These are phyloP conservation scores for Claviceps sp. DNA, from an alignment of 2,329 filamentous ascomycete species.

Conservation along the genomic window DNA sequence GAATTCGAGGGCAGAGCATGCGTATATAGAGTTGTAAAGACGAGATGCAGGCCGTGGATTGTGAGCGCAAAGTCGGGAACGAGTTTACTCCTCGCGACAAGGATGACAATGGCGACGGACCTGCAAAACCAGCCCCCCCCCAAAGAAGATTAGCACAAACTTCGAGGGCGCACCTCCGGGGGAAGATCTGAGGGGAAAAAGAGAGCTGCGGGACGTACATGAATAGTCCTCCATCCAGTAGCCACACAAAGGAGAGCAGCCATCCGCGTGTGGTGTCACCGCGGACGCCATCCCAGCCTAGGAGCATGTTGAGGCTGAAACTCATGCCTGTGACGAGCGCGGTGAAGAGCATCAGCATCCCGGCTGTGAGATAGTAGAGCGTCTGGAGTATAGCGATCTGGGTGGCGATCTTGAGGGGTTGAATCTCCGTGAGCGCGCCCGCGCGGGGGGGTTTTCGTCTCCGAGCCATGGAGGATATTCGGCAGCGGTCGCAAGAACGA, in stretches of 20 bases:
- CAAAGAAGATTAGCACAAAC: not conserved
- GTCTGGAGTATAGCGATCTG: constrained; percentile 46
- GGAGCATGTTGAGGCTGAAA: constrained; percentile 40
- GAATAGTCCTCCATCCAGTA: constrained; percentile 40
- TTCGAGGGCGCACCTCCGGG: too few species aligned
- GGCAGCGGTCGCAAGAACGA: not conserved
- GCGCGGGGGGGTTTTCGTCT: constrained; percentile 44
- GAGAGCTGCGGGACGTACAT: constrained; percentile 24
- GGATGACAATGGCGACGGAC: constrained; percentile 66
- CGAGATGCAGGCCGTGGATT: constrained; percentile 68
- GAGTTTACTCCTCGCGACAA: constrained; percentile 82
- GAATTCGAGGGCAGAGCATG: constrained; percentile 60
- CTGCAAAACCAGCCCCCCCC: constrained; percentile 29
- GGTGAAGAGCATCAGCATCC: constrained; percentile 44
- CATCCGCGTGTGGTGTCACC: constrained; percentile 51
- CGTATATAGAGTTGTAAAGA: constrained; percentile 67
- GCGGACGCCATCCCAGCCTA: constrained; percentile 44
- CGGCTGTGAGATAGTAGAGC: constrained; percentile 38
- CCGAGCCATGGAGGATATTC: constrained; percentile 33
- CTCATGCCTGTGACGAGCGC: constrained; percentile 42
- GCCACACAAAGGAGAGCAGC: constrained; percentile 44
- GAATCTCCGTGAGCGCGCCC: constrained; percentile 48
- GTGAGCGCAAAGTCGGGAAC: constrained; percentile 91
- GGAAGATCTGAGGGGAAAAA: not conserved
- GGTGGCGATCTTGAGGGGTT: constrained; percentile 43